These are phyloP conservation scores for Mucor velutinosus DNA, from an alignment of 371 early-diverging fungal genomes.

Conservation along the genomic window DNA sequence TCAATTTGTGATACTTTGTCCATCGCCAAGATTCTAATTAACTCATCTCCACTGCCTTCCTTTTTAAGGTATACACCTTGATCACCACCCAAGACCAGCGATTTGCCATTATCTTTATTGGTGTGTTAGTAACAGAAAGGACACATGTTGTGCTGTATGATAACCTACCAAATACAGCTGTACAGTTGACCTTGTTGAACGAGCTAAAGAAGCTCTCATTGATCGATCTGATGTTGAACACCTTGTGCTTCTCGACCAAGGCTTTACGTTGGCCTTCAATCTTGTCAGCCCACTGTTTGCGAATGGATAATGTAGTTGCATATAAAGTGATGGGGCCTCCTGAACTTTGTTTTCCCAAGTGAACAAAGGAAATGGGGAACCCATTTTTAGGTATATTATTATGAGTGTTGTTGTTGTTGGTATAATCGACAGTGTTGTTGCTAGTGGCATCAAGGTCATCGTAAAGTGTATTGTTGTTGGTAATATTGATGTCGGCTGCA, in stretches of 20 bases:
- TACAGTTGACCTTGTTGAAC: conserved; percentile 42
- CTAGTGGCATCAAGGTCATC: not conserved
- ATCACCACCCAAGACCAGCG: conserved; percentile 44
- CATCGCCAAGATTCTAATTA: conserved; percentile 65
- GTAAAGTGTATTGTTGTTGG: not conserved
- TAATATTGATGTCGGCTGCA: not conserved
- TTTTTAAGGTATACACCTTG: conserved; percentile 50
- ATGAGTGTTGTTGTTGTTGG: too few relatives aligned
- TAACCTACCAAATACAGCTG: conserved; percentile 34
- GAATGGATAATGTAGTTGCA: conserved; percentile 71
- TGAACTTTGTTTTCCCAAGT: conserved; percentile 73
- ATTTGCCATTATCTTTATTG: conserved; percentile 22
- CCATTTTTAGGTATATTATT: conserved; percentile 37
- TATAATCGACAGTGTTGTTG: not conserved
- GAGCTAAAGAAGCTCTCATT: conserved; percentile 37
- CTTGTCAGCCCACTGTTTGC: conserved; percentile 83
- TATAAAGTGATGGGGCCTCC: conserved; percentile 70
- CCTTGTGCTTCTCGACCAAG: conserved; percentile 57
- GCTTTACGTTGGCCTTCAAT: conserved; percentile 74
- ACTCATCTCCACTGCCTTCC: conserved; percentile 32
- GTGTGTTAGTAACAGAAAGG: not conserved
- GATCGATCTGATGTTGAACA: conserved; percentile 59
- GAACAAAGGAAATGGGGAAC: conserved; percentile 72
- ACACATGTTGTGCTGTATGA: not conserved
- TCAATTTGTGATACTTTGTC: conserved; percentile 90